These are phyloP conservation scores for Cicer bijugum DNA, from an alignment of 306 rosid species.

Conservation along the genomic window DNA sequence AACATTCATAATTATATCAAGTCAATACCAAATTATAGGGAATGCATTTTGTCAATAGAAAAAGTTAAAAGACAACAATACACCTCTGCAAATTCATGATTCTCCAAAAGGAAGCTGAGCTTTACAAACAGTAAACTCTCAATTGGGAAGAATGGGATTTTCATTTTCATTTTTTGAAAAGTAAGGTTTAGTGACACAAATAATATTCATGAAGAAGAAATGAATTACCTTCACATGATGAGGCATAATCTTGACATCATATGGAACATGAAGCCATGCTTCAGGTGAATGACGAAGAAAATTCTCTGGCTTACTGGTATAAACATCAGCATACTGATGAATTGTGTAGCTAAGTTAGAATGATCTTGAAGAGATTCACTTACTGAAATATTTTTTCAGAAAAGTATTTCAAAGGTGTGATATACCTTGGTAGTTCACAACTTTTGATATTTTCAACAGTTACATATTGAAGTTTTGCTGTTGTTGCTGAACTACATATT, in stretches of 20 bases:
- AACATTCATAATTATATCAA: constrained; percentile 22
- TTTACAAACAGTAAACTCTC: constrained; percentile 14
- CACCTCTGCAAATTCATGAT: constrained; percentile 25
- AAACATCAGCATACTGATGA: constrained; percentile 97
- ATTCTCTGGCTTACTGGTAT: constrained; percentile 97
- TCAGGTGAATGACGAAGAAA: constrained; percentile 81
- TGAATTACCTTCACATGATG: constrained; percentile 87
- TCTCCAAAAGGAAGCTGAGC: constrained; percentile 9
- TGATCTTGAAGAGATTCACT: neutral
- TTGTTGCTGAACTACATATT: no score
- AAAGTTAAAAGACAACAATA: constrained; percentile 15
- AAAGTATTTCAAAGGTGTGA: no score
- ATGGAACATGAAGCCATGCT: constrained; percentile 95
- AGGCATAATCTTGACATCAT: constrained; percentile 94
- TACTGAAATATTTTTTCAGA: no score
- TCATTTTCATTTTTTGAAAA: constrained; percentile 24
- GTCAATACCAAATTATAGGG: neutral
- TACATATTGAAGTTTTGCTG: no score
- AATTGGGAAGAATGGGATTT: constrained; percentile 23
- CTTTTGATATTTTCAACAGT: no score
- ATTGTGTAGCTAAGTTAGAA: neutral
- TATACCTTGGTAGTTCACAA: no score
- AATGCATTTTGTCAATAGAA: neutral
- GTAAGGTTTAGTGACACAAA: neutral
- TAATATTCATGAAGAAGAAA: constrained; percentile 1